Evolutionary conservation across 805 yeast species (phyloP).

Genomic region (Cyberlindnera bimundalis): DNA sequence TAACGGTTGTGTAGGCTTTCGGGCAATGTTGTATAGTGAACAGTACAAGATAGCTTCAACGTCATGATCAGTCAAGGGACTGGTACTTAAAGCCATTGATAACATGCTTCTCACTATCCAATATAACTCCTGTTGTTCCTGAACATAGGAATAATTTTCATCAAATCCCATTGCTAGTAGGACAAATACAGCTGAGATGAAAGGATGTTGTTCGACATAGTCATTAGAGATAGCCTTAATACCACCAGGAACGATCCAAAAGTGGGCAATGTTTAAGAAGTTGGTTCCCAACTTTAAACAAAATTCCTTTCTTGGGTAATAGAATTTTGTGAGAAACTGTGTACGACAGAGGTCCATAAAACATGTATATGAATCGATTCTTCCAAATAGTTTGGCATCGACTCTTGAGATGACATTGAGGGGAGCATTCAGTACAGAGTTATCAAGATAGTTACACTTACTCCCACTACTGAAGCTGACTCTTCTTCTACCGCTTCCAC

Average conservation of each 20-base stretch:
- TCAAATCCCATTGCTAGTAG: slow-evolving; percentile 54
- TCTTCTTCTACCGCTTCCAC: slow-evolving; percentile 13
- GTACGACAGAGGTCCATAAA: slow-evolving; percentile 36
- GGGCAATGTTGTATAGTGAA: slow-evolving; percentile 49
- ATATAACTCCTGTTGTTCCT: slow-evolving; percentile 45
- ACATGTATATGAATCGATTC: slow-evolving; percentile 25
- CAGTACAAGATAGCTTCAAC: slow-evolving; percentile 57
- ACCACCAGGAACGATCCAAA: slow-evolving; percentile 63
- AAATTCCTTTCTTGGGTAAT: slow-evolving; percentile 38
- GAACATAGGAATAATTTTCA: slow-evolving; percentile 45
- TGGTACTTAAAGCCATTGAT: slow-evolving; percentile 46
- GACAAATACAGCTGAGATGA: slow-evolving; percentile 46
- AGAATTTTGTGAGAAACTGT: slow-evolving; percentile 43
- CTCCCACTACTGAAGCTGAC: slow-evolving; percentile 12
- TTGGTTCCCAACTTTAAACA: slow-evolving; percentile 44
- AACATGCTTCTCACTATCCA: slow-evolving; percentile 47
- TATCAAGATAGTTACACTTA: slow-evolving; percentile 25
- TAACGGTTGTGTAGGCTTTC: slow-evolving; percentile 51
- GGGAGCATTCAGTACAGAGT: slow-evolving; percentile 33
- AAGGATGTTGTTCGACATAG: slow-evolving; percentile 49
- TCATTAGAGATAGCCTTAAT: slow-evolving; percentile 42
- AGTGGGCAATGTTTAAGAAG: slow-evolving; percentile 51
- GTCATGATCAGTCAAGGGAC: slow-evolving; percentile 55
- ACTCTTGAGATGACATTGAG: slow-evolving; percentile 35
- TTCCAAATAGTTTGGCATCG: slow-evolving; percentile 38